Base-by-base conservation (phyloP, 371 early-diverging fungal genomes). In the Zychaea mexicana region DNA sequence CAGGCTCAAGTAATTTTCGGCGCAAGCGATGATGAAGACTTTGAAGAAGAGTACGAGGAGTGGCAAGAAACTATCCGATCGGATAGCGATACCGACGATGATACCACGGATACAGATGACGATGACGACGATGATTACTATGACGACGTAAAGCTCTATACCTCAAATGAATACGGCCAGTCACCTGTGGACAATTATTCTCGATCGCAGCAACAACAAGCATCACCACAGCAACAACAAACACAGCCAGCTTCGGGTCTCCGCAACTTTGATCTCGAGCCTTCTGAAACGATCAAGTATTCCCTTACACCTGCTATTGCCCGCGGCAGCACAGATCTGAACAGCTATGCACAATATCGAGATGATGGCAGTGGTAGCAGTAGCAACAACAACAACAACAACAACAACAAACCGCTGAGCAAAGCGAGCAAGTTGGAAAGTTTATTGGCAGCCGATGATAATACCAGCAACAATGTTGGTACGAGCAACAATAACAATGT, bases 11-110 rank as follows among this genome's bases (percentile, higher is more conserved):
- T 80, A 15, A 77, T 83, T 31, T 70, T 73, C 58, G 76, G 77
- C 30, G 76, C 77, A 33, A 76, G 77, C 57, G 87, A 84, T 32
- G 85, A 74, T 55, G 87, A 85, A 57, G 86, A 85, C 15, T 74
- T 78, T 56, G 80, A 74, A 59, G 78, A 79, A 22, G 79, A 80
- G 52, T 77, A 68, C 57, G 71, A 78, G 56, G 74, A 76, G 31
- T 78, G 81, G 83, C 65, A 80, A 52, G 76, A 82, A 67, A 63
- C 61, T 3, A 80, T 80, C 64, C 52, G 60, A 1, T 72, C 68
- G 3, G 65, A 65, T 42, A 59, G 57, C 28, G 70, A 65, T n/a
- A 59, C 62, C 13, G 67, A 73, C 28, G 65, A 62, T 52, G 68
- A 66, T 47, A 62, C 57, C 36, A 45, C 47, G 26, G 65, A 61